Evolutionary conservation across 1,284 basidiomycete genomes (phyloP).

Genomic region (Microbotryomycetes sp.): DNA sequence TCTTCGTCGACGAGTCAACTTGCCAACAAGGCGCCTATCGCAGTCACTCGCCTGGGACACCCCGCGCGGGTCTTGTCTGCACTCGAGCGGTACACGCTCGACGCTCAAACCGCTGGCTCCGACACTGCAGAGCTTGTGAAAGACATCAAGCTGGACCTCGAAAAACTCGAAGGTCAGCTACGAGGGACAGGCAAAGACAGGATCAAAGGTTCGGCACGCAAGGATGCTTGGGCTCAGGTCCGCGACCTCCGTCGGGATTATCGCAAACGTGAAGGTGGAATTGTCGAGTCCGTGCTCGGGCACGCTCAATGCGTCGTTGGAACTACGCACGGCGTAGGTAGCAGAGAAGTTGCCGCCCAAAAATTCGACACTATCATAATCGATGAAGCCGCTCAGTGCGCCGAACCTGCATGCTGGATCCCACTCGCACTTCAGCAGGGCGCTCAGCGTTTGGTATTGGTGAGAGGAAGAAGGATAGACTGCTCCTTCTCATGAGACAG

Average conservation of each 20-base stretch:
- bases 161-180: conserved; percentile 57
- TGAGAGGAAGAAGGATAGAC: no score
- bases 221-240: conserved; percentile 85
- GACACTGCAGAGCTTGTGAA: conserved; percentile 71
- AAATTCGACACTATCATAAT: conserved; percentile 87
- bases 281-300: conserved; percentile 68
- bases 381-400: conserved; percentile 91
- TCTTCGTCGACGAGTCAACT: neutral
- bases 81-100: conserved; percentile 73
- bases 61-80: conserved; percentile 82
- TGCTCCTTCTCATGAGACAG: no score
- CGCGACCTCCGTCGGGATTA: conserved; percentile 87
- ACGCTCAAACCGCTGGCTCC: conserved; percentile 69
- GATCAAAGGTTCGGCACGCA: conserved; percentile 68
- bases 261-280: conserved; percentile 73
- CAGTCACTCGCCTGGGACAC: conserved; percentile 74
- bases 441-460: conserved; percentile 75
- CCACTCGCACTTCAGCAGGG: conserved; percentile 65
- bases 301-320: conserved; percentile 79
- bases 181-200: conserved; percentile 64
- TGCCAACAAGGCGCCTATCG: conserved; percentile 23
- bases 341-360: conserved; percentile 63
- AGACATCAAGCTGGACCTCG: conserved; percentile 77
- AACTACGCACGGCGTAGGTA: conserved; percentile 86
- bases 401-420: conserved; percentile 96